Conservation (phyloP, 345 rosid genomes). For the Eutrema japonicum region DNA sequence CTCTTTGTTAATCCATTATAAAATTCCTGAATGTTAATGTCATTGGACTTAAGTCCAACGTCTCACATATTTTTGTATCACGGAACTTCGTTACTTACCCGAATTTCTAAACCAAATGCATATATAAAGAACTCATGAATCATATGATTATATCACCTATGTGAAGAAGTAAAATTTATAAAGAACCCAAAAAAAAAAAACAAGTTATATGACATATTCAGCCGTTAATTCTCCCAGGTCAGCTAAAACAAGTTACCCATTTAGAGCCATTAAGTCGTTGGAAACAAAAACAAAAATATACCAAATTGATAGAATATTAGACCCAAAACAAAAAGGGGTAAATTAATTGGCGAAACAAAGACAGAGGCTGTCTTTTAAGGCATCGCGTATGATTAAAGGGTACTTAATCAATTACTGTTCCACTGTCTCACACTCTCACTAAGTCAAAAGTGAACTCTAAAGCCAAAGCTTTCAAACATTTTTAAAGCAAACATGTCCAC, state of each 20-base stretch:
- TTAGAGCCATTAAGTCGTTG: neutral
- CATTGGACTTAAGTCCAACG: neutral
- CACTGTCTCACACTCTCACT: constrained; percentile 14
- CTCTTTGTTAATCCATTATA: neutral
- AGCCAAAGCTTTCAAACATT: constrained; percentile 43
- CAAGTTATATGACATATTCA: neutral
- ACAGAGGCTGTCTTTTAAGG: constrained; percentile 32
- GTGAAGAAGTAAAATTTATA: neutral
- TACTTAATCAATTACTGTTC: constrained; percentile 36
- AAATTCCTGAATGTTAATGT: neutral
- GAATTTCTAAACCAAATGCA: neutral
- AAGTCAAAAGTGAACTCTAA: constrained; percentile 44
- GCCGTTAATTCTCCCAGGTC: neutral
- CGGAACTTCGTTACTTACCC: neutral
- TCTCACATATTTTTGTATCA: neutral
- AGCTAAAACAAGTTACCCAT: constrained; percentile 9
- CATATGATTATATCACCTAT: no score
- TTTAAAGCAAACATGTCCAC: constrained; percentile 34
- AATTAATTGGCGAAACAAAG: neutral
- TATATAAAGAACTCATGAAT: neutral
- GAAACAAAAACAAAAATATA: neutral
- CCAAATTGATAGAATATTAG: neutral
- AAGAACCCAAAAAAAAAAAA: neutral
- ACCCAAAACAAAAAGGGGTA: neutral
- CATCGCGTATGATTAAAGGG: constrained; percentile 39